Conservation (phyloP, 2,329 filamentous ascomycete genomes). For the Diaporthe aspalathi region DNA sequence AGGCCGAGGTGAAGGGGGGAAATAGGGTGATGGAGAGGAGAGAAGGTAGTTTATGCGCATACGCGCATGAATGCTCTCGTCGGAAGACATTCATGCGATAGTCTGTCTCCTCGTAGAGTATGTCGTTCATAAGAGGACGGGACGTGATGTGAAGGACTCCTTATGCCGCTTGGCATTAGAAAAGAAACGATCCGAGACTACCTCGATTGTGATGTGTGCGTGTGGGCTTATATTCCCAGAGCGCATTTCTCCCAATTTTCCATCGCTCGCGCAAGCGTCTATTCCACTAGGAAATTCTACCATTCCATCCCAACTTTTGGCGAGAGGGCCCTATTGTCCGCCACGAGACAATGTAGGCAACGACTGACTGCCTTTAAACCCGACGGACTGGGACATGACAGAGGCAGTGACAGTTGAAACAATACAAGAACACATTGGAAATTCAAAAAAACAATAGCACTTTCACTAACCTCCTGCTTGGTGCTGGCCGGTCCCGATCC, state of each 20-base stretch:
- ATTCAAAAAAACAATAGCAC: not conserved
- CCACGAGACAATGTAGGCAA: constrained; percentile 16
- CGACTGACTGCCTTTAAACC: not conserved
- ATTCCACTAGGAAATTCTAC: not conserved
- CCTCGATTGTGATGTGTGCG: not conserved
- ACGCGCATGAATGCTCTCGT: not conserved
- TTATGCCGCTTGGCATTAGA: not conserved
- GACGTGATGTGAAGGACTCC: not conserved
- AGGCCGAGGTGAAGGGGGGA: not conserved
- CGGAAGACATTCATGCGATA: constrained; percentile 7
- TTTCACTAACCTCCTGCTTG: constrained; percentile 38
- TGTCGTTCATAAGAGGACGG: not conserved
- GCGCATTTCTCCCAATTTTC: not conserved
- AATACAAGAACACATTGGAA: not conserved
- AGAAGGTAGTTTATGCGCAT: constrained; percentile 16
- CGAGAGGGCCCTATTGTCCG: not conserved
- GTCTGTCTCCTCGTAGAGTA: not conserved
- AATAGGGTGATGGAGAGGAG: not conserved
- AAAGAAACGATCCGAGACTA: not conserved
- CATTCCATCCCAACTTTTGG: constrained; percentile 24
- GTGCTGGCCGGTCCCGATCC: constrained; percentile 36
- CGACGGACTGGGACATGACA: not conserved
- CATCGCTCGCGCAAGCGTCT: not conserved
- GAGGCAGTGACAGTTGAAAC: not conserved
- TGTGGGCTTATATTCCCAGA: not conserved